These are phyloP conservation scores for Prillingera fragicola DNA, from an alignment of 1,284 basidiomycete genomes.

Conservation along the genomic window DNA sequence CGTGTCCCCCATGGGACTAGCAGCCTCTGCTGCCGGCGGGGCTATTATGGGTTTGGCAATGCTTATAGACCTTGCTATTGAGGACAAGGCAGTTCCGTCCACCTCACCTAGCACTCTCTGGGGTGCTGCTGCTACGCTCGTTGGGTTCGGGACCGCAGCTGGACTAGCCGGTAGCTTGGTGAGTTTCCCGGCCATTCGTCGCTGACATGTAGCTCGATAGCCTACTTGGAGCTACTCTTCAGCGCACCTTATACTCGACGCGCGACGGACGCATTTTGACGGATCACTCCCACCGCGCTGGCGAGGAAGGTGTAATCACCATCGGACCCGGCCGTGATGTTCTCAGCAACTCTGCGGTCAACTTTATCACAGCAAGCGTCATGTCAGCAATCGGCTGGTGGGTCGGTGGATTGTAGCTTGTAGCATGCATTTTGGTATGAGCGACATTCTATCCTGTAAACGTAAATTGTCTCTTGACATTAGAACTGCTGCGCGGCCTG, in stretches of 20 bases:
- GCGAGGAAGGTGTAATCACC: conserved; percentile 50
- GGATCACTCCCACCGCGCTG: conserved; percentile 51
- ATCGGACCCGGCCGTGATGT: conserved; percentile 64
- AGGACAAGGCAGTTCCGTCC: conserved; percentile 55
- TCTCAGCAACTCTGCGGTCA: conserved; percentile 58
- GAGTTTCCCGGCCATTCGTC: conserved; percentile 28
- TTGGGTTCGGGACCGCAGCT: conserved; percentile 58
- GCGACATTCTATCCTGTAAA: too few species aligned
- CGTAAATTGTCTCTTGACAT: too few species aligned
- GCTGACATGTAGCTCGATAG: conserved; percentile 59
- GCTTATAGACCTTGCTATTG: conserved; percentile 57
- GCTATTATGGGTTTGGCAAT: conserved; percentile 62
- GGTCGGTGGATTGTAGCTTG: conserved; percentile 20
- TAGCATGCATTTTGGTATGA: too few species aligned
- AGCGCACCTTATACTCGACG: conserved; percentile 69
- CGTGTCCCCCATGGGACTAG: conserved; percentile 67
- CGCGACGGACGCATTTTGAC: conserved; percentile 62
- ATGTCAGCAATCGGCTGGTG: conserved; percentile 32
- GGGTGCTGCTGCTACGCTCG: conserved; percentile 50
- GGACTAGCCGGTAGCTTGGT: conserved; percentile 74
- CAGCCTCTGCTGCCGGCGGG: conserved; percentile 70
- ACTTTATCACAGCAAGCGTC: conserved; percentile 29
- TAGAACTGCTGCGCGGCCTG: conserved; percentile 29
- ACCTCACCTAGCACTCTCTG: conserved; percentile 28
- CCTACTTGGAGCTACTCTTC: conserved; percentile 78